phyloP scores from a whole-genome alignment of 2,329 filamentous ascomycete species.

The Escovopsis sp. region DNA sequence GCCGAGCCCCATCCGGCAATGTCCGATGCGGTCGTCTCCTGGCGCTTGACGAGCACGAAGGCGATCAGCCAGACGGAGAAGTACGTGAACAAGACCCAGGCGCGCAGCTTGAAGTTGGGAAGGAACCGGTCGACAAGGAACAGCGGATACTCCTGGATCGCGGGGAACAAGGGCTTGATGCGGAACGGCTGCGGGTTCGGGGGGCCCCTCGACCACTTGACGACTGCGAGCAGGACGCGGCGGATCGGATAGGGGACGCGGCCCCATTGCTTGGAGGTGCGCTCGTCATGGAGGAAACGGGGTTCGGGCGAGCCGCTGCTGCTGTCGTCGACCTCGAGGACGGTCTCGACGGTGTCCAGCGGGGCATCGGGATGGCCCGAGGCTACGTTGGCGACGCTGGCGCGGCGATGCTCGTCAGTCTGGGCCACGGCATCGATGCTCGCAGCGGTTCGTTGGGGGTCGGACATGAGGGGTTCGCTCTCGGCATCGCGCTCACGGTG shows the following conservation, averaged over 20 bases:
- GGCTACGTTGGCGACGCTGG: slow-evolving; percentile 1
- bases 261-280: slow-evolving; percentile 31
- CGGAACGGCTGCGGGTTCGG: slow-evolving; percentile 29
- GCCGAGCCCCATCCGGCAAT: slow-evolving; percentile 55
- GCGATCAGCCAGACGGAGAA: slow-evolving; percentile 53
- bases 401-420: slow-evolving; percentile 2
- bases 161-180: slow-evolving; percentile 49
- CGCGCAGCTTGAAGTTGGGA: slow-evolving; percentile 42
- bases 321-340: slow-evolving; percentile 31
- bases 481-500: slow-evolving; percentile 19
- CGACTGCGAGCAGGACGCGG: slow-evolving; percentile 26
- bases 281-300: slow-evolving; percentile 44
- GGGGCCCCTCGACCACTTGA: slow-evolving; percentile 42
- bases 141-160: slow-evolving; percentile 52
- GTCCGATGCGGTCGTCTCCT: slow-evolving; percentile 43
- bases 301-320: slow-evolving; percentile 24
- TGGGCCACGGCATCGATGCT: slow-evolving; percentile 12
- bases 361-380: slow-evolving; percentile 28
- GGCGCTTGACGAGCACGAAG: slow-evolving; percentile 54
- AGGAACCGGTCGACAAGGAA: slow-evolving; percentile 46
- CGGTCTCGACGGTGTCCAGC: slow-evolving; percentile 17
- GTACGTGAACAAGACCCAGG: slow-evolving; percentile 43
- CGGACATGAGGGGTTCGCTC: slow-evolving; percentile 25
- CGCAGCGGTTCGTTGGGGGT: slow-evolving; percentile 17
- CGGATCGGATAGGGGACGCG: slow-evolving; percentile 45